Percentiles rank a stretch among this genome's conserved stretches.
phyloP scores from a whole-genome alignment of 2,329 filamentous ascomycete genomes.

The Calonectria crousiana region DNA sequence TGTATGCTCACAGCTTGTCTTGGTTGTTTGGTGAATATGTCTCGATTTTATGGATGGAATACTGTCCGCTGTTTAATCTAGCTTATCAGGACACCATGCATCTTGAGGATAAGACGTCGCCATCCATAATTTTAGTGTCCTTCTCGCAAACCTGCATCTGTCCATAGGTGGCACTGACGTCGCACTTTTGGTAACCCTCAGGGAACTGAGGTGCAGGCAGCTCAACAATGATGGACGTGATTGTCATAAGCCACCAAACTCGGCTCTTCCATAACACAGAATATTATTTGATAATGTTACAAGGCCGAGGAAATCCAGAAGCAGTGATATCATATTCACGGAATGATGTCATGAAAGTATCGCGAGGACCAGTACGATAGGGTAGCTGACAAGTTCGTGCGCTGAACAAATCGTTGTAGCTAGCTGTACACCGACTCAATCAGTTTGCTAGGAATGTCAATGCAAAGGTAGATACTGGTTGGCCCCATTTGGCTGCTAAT shows the following conservation, averaged over 20 bases:
- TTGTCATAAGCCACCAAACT: neutral
- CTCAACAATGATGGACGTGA: too few species aligned
- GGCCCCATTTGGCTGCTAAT: neutral
- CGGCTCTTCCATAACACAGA: neutral
- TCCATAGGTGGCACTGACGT: neutral
- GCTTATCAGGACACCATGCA: neutral
- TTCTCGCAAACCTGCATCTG: neutral
- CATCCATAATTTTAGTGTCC: neutral
- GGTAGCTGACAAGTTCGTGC: neutral
- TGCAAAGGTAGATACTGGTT: neutral
- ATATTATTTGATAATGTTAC: neutral
- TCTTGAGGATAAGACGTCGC: neutral
- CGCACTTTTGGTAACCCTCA: too few species aligned
- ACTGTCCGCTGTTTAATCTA: neutral
- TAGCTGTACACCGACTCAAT: neutral
- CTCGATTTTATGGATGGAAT: neutral
- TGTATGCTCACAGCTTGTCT: neutral
- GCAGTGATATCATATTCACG: neutral
- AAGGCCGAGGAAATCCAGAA: neutral
- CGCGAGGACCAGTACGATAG: neutral
- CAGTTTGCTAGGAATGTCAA: neutral
- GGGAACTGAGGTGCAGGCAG: too few species aligned
- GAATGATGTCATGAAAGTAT: neutral
- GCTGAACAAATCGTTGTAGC: neutral
- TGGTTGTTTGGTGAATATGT: neutral